Percentiles rank a stretch among this genome's conserved stretches.
Conservation (phyloP, 805 yeast genomes). For the Sugiyamaella lignohabitans region DNA sequence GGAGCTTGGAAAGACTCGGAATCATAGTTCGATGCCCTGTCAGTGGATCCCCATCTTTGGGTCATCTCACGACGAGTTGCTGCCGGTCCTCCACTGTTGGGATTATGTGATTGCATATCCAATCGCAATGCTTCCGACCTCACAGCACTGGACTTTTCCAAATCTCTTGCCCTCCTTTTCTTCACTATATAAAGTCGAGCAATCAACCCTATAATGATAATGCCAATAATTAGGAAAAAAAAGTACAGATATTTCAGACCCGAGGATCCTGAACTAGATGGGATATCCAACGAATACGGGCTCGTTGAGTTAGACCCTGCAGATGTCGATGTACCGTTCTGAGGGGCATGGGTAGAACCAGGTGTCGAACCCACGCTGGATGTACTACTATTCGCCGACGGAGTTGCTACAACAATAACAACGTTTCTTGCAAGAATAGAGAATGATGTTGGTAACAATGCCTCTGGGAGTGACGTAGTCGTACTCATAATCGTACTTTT, state of each 20-base stretch:
- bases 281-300: slow-evolving; percentile 11
- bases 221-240: slow-evolving; percentile 19
- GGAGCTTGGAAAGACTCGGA: slow-evolving; percentile 8
- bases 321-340: not conserved
- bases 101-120: slow-evolving; percentile 13
- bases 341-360: not conserved
- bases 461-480: too few relatives aligned
- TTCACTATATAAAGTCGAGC: slow-evolving; percentile 16
- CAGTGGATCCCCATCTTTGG: not conserved
- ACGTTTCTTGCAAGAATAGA: slow-evolving; percentile 10
- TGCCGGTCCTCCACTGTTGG: not conserved
- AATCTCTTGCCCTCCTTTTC: slow-evolving; percentile 16
- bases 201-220: slow-evolving; percentile 16
- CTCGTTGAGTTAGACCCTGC: not conserved
- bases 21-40: not conserved
- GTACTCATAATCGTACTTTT: too few relatives aligned
- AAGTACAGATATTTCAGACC: slow-evolving; percentile 19
- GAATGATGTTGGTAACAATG: too few relatives aligned
- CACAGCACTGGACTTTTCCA: slow-evolving; percentile 11
- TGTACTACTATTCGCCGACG: slow-evolving; percentile 3
- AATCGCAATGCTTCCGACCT: slow-evolving; percentile 20
- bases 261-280: slow-evolving; percentile 13
- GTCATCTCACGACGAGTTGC: slow-evolving; percentile 1
- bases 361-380: slow-evolving; percentile 3
- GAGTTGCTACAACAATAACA: slow-evolving; percentile 10